Conservation (phyloP, 2,329 filamentous ascomycete genomes). For the Calonectria pseudoreteaudii region DNA sequence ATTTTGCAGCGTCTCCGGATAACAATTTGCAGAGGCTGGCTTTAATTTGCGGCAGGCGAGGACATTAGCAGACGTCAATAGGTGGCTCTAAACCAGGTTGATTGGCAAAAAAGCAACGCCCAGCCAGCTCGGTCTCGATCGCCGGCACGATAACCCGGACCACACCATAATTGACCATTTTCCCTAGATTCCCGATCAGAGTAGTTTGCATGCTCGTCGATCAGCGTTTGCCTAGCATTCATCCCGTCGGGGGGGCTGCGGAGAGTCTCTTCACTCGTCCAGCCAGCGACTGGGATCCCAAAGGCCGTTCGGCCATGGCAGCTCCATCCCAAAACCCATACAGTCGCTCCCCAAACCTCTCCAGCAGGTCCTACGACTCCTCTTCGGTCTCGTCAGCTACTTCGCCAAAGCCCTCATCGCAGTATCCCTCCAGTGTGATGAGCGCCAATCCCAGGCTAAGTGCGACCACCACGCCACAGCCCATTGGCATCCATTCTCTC, state of each 20-base stretch:
- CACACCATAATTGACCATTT: conserved; percentile 33
- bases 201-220: conserved; percentile 41
- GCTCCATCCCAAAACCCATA: conserved; percentile 67
- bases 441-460: conserved; percentile 63
- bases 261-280: conserved; percentile 29
- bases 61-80: conserved; percentile 29
- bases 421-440: conserved; percentile 65
- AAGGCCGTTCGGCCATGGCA: conserved; percentile 57
- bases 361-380: conserved; percentile 72
- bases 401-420: conserved; percentile 66
- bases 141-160: conserved; percentile 26
- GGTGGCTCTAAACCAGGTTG: conserved; percentile 29
- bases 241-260: conserved; percentile 32
- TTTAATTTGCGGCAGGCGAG: conserved; percentile 31
- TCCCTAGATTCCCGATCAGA: conserved; percentile 33
- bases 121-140: conserved; percentile 26
- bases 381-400: conserved; percentile 72
- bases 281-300: conserved; percentile 31
- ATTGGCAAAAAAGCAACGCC: conserved; percentile 37
- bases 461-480: conserved; percentile 61
- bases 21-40: conserved; percentile 26
- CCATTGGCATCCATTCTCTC: conserved; percentile 65
- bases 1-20: conserved; percentile 33
- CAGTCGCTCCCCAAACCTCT: conserved; percentile 71
- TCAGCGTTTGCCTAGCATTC: conserved; percentile 33